Conservation (phyloP, 257 asterid species). For the Capsicum chinense region DNA sequence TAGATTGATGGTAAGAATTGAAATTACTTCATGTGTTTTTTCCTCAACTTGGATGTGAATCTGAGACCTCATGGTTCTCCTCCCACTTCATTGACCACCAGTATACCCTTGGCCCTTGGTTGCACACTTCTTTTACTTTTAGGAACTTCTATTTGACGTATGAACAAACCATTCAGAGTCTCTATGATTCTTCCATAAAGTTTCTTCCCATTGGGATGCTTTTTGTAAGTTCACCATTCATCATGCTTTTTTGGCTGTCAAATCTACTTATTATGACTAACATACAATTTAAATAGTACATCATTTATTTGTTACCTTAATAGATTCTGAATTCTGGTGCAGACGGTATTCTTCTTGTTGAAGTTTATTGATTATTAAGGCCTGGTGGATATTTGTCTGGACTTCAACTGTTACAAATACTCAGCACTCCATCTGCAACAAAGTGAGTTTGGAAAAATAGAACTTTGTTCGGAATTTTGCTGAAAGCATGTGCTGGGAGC, state of each 20-base stretch:
- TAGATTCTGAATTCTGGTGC: conserved; percentile 41
- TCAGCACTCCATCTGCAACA: conserved; percentile 72
- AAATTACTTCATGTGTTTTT: not conserved
- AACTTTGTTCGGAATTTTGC: conserved; percentile 64
- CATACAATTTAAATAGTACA: not conserved
- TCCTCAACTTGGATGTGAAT: not conserved
- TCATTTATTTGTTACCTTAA: not conserved
- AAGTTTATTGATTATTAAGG: conserved; percentile 87
- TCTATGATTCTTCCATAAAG: not conserved
- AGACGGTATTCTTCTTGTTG: conserved; percentile 79
- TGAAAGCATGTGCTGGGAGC: conserved; percentile 84
- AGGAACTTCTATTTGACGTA: not conserved
- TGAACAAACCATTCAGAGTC: not conserved
- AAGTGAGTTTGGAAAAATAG: conserved; percentile 82
- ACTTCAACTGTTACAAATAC: conserved; percentile 82
- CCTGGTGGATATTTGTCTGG: conserved; percentile 99
- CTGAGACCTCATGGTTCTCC: not conserved
- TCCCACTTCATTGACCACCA: not conserved
- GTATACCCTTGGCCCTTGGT: not conserved
- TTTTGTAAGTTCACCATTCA: not conserved
- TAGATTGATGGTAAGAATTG: too few relatives aligned
- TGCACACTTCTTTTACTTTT: not conserved
- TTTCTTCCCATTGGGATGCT: not conserved
- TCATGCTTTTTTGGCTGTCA: not conserved
- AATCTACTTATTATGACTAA: not conserved